A percentile compares a stretch with the other conserved stretches of the same genome.
These are phyloP conservation scores for Mytilinidion resinicola DNA, from an alignment of 495 filamentous ascomycete species.

Conservation along the genomic window DNA sequence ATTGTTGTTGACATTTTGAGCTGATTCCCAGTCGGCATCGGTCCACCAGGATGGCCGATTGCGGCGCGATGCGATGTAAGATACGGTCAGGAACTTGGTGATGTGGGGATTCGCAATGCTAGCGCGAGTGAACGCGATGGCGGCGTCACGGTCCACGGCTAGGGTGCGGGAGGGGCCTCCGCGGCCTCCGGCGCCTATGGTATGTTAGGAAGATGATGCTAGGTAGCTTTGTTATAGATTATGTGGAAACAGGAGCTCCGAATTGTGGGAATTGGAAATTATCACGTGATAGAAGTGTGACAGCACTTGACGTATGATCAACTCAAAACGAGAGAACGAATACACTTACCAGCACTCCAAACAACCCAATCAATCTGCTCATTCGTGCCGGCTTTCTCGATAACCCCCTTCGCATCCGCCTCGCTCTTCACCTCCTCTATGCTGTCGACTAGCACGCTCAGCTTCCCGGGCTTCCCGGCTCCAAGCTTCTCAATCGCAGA, in stretches of 20 bases:
- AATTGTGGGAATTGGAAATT: background rate
- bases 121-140: conserved; percentile 63
- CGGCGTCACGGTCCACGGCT: conserved; percentile 55
- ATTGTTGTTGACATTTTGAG: conserved; percentile 47
- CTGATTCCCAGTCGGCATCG: conserved; percentile 50
- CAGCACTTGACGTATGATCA: background rate
- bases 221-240: background rate
- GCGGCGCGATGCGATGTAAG: conserved; percentile 56
- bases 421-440: conserved; percentile 62
- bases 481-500: conserved; percentile 54
- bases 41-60: conserved; percentile 60
- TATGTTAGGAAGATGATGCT: background rate
- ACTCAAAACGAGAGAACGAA: background rate
- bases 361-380: conserved; percentile 62
- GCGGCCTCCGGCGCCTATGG: conserved; percentile 64
- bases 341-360: conserved; percentile 62
- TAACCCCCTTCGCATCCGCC: conserved; percentile 53
- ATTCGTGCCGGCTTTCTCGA: conserved; percentile 43
- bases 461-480: conserved; percentile 46
- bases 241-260: no score
- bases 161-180: conserved; percentile 56
- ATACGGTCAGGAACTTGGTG: conserved; percentile 69
- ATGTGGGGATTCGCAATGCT: conserved; percentile 52
- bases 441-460: conserved; percentile 58
- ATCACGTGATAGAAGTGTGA: background rate